A percentile compares a stretch with the other conserved stretches of the same genome.
Evolutionary conservation across 2,329 filamentous ascomycete species (phyloP).

Genomic region (Colletotrichum nymphaeae): DNA sequence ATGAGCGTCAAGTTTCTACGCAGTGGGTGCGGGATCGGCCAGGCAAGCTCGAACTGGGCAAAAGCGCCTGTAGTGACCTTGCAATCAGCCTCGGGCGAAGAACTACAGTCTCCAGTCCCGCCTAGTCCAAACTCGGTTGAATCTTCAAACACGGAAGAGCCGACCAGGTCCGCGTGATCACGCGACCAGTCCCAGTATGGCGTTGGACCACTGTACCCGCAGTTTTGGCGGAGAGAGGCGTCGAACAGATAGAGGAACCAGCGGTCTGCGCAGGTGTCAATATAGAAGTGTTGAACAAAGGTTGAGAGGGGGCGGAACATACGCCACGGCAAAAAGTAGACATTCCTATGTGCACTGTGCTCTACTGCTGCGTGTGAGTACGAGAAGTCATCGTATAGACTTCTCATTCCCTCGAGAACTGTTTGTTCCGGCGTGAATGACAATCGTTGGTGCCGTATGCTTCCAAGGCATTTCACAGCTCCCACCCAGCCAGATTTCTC

Average conservation of each 20-base stretch:
- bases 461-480: not conserved
- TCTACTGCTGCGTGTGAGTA: not conserved
- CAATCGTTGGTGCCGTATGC: not conserved
- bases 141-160: conserved; percentile 10
- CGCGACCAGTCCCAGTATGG: conserved; percentile 24
- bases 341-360: not conserved
- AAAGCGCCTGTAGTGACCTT: not conserved
- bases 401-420: not conserved
- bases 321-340: not conserved
- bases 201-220: conserved; percentile 10
- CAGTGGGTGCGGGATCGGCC: not conserved
- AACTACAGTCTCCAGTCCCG: not conserved
- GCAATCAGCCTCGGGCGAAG: not conserved
- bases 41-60: not conserved
- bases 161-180: conserved; percentile 11
- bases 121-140: not conserved
- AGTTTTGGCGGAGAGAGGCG: not conserved
- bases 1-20: not conserved
- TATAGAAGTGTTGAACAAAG: not conserved
- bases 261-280: not conserved
- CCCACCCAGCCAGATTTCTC: not conserved
- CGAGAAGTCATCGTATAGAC: not conserved
- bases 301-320: not conserved
- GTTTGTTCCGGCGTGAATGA: not conserved
- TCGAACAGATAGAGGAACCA: not conserved